A percentile compares a stretch with the other conserved stretches of the same genome.
These are phyloP conservation scores for Dittrichia graveolens DNA, from an alignment of 129 eudicot species.

Conservation along the genomic window DNA sequence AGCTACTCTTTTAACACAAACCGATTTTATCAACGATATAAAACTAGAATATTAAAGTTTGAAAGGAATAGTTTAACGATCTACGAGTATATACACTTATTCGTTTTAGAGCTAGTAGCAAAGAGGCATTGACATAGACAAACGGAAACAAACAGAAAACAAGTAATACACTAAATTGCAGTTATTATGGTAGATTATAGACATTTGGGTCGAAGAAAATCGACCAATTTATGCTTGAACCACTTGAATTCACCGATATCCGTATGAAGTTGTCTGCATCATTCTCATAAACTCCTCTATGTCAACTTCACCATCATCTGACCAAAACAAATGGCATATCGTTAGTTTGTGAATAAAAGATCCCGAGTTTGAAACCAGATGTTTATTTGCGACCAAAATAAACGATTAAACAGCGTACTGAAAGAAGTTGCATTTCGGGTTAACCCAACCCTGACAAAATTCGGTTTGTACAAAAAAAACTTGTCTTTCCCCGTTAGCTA, in stretches of 20 bases:
- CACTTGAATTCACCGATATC: constrained; percentile 29
- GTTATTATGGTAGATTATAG: not conserved
- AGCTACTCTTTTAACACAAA: too few relatives aligned
- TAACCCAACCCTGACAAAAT: too few relatives aligned
- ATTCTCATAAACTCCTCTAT: constrained; percentile 76
- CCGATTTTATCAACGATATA: too few relatives aligned
- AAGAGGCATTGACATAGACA: not conserved
- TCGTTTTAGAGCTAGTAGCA: not conserved
- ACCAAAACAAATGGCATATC: constrained; percentile 7
- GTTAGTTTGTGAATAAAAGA: not conserved
- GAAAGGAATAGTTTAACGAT: not conserved
- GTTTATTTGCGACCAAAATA: not conserved
- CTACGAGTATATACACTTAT: not conserved
- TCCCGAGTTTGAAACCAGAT: not conserved
- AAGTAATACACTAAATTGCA: not conserved
- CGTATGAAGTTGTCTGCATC: constrained; percentile 81
- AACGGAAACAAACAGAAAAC: too few relatives aligned
- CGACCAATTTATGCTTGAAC: not conserved
- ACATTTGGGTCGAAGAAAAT: not conserved
- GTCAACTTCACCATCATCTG: constrained; percentile 84
- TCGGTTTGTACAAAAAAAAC: not conserved
- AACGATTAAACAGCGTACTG: too few relatives aligned
- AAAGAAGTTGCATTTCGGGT: too few relatives aligned
- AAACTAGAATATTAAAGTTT: not conserved
- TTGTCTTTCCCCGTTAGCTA: not conserved